Conservation (phyloP, 2,329 filamentous ascomycete genomes). For the Sphaerostilbella broomeana region DNA sequence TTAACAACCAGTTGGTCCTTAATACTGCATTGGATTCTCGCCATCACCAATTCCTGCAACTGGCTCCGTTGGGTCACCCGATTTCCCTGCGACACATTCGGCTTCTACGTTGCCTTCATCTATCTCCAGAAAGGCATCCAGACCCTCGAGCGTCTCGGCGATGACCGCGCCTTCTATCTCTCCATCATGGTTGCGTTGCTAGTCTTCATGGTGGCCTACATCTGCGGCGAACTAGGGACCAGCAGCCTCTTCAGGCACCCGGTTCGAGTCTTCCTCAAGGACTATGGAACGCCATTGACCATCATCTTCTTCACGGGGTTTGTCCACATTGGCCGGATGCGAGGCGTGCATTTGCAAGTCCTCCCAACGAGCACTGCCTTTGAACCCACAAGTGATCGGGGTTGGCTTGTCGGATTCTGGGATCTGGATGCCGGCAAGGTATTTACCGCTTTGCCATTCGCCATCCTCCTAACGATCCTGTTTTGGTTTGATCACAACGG, state of each 20-base stretch:
- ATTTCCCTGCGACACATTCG: constrained; percentile 90
- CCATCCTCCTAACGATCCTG: constrained; percentile 70
- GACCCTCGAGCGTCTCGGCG: constrained; percentile 69
- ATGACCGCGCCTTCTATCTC: constrained; percentile 64
- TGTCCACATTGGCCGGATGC: constrained; percentile 79
- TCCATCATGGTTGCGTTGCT: constrained; percentile 70
- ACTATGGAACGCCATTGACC: constrained; percentile 79
- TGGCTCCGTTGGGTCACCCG: constrained; percentile 82
- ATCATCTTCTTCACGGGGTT: constrained; percentile 87
- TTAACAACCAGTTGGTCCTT: constrained; percentile 61
- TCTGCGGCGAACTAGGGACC: constrained; percentile 63
- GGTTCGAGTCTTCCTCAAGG: constrained; percentile 75
- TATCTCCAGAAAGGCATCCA: constrained; percentile 89
- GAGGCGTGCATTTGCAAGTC: constrained; percentile 58
- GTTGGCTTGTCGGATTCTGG: constrained; percentile 80
- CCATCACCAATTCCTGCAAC: constrained; percentile 81
- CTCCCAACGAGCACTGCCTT: constrained; percentile 74
- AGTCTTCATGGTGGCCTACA: constrained; percentile 70
- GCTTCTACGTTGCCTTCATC: constrained; percentile 88
- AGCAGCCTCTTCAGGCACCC: constrained; percentile 68
- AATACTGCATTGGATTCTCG: constrained; percentile 77
- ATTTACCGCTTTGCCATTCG: constrained; percentile 83
- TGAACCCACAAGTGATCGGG: constrained; percentile 64
- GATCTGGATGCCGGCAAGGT: constrained; percentile 64
- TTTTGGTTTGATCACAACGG: constrained; percentile 91